Conservation (phyloP, 1,139 yeast genomes). For the Chernovozyma sophiae-reginae region DNA sequence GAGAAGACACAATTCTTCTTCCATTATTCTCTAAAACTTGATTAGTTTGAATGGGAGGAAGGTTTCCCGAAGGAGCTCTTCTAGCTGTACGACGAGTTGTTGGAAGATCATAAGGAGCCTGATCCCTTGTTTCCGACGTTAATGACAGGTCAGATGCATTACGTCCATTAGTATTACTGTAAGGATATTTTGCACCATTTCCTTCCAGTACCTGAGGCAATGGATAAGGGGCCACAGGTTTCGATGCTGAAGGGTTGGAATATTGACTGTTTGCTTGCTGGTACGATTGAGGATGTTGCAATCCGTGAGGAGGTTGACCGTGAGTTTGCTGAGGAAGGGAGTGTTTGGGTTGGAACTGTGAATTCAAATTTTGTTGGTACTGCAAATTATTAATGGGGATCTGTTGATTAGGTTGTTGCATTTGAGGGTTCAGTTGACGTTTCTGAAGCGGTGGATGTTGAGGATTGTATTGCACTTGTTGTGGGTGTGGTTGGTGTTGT, state of each 20-base stretch:
- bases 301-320: conserved; percentile 1
- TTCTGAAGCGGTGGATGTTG: neutral
- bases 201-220: neutral
- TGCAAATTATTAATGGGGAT: conserved; percentile 5
- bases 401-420: conserved; percentile 7
- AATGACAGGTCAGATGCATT: conserved; percentile 12
- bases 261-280: conserved; percentile 1
- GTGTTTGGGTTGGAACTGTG: neutral
- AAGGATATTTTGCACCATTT: neutral
- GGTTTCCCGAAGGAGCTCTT: conserved; percentile 6
- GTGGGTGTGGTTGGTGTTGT: conserved; percentile 7
- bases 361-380: conserved; percentile 1
- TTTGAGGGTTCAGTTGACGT: neutral
- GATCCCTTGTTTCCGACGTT: conserved; percentile 10
- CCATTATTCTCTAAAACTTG: conserved; percentile 6
- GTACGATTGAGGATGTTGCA: neutral
- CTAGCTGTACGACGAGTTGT: conserved; percentile 2
- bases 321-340: conserved; percentile 4
- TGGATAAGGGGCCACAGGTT: neutral
- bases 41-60: conserved; percentile 8
- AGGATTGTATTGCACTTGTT: neutral
- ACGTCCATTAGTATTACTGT: conserved; percentile 1
- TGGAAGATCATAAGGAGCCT: conserved; percentile 3
- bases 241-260: neutral
- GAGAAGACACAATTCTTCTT: conserved; percentile 7